phyloP scores from a whole-genome alignment of 164 flowering plant genomes.

The Macadamia integrifolia region DNA sequence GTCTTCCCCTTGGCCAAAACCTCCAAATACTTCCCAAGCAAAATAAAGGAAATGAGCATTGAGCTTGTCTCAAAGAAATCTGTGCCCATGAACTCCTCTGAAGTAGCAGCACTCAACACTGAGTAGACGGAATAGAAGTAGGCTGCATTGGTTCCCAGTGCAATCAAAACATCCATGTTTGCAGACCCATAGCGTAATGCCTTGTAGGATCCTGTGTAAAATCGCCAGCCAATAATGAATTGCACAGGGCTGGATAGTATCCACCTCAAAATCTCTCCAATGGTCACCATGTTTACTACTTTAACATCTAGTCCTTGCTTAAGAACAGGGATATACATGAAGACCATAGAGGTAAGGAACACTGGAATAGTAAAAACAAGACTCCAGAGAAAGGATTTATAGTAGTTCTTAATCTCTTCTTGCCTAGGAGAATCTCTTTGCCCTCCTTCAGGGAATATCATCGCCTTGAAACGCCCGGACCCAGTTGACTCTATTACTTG shows the following conservation, averaged over 20 bases:
- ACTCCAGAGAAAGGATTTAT: conserved; percentile 66
- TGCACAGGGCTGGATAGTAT: conserved; percentile 75
- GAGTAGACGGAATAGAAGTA: conserved; percentile 84
- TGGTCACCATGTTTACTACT: conserved; percentile 60
- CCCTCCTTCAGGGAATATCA: conserved; percentile 46
- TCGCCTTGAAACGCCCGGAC: conserved; percentile 49
- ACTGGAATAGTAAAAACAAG: conserved; percentile 73
- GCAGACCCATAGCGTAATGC: conserved; percentile 74
- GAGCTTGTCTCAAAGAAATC: conserved; percentile 97
- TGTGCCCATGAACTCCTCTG: conserved; percentile 43
- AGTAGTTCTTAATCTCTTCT: conserved; percentile 55
- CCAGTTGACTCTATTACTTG: conserved; percentile 55
- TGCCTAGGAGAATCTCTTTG: conserved; percentile 39
- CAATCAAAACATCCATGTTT: conserved; percentile 94
- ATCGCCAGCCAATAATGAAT: conserved; percentile 77
- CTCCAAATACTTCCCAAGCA: conserved; percentile 85
- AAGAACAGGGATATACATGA: conserved; percentile 67
- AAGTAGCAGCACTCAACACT: conserved; percentile 60
- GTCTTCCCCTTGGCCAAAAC: conserved; percentile 86
- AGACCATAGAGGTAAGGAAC: conserved; percentile 74
- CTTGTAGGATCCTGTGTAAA: conserved; percentile 74
- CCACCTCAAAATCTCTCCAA: conserved; percentile 78
- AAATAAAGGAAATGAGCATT: conserved; percentile 86
- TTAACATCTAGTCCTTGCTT: conserved; percentile 47
- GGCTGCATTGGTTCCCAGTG: conserved; percentile 87